Evolutionary conservation across 208 protist species (phyloP).

Genomic region (Blastocrithidia nonstop): DNA sequence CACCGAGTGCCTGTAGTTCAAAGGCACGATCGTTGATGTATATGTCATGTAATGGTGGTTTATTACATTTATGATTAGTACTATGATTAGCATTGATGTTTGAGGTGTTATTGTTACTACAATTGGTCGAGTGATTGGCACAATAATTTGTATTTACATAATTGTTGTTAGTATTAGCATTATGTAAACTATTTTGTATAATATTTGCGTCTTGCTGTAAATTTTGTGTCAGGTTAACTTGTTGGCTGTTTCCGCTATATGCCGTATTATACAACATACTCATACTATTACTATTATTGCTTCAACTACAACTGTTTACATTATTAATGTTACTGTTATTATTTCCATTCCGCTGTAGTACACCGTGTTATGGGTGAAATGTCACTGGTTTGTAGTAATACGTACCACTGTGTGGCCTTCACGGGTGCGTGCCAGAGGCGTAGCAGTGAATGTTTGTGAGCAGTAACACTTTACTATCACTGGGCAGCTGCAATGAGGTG

Average conservation of each 20-base stretch:
- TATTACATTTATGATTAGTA: too few relatives aligned
- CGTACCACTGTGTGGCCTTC: constrained; percentile 13
- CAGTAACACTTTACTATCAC: constrained; percentile 37
- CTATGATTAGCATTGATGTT: not conserved
- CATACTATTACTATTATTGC: not conserved
- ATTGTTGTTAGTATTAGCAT: too few relatives aligned
- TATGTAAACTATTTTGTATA: too few relatives aligned
- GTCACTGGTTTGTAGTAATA: constrained; percentile 26
- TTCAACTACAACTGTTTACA: not conserved
- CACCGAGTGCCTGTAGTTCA: constrained; percentile 66
- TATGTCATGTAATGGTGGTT: too few relatives aligned
- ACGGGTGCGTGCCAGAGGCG: constrained; percentile 45
- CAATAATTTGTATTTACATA: too few relatives aligned
- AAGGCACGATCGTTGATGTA: constrained; percentile 64
- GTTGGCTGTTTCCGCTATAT: too few relatives aligned
- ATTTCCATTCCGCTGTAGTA: too few relatives aligned
- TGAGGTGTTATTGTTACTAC: not conserved
- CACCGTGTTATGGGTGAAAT: constrained; percentile 8
- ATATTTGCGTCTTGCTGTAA: too few relatives aligned
- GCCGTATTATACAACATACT: too few relatives aligned
- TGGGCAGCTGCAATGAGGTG: constrained; percentile 36
- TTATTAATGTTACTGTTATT: not conserved
- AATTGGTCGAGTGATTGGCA: too few relatives aligned
- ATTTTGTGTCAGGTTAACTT: too few relatives aligned
- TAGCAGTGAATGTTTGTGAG: constrained; percentile 71